Percentiles rank a stretch among this genome's conserved stretches.
Evolutionary conservation across 208 protist species (phyloP).

Genomic region (Wallacemonas sp.): DNA sequence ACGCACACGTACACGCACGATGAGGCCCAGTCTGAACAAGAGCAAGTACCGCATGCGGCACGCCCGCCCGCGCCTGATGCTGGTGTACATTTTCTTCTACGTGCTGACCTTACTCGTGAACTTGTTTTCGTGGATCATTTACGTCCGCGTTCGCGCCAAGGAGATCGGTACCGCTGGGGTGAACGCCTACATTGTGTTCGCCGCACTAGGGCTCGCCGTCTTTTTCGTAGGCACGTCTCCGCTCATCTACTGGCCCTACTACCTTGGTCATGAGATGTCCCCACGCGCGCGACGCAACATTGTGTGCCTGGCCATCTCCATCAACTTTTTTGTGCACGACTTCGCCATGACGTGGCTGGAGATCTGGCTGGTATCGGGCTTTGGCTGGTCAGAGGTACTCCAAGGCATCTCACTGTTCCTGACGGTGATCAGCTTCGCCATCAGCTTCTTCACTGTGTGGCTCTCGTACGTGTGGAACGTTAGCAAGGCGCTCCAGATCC

Average conservation of each 20-base stretch:
- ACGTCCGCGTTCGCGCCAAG: conserved; percentile 22
- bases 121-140: conserved; percentile 62
- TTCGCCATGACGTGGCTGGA: conserved; percentile 80
- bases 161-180: conserved; percentile 26
- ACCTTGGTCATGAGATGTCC: conserved; percentile 67
- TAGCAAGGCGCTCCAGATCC: conserved; percentile 72
- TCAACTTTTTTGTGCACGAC: conserved; percentile 70
- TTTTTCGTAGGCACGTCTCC: conserved; percentile 49
- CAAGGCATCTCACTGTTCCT: conserved; percentile 75
- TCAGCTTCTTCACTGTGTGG: conserved; percentile 79
- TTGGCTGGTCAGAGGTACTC: conserved; percentile 57
- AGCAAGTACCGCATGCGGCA: conserved; percentile 27
- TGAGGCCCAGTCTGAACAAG: conserved; percentile 5
- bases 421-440: conserved; percentile 55
- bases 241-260: conserved; percentile 80
- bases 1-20: too few relatives aligned
- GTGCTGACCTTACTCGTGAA: conserved; percentile 54
- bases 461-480: conserved; percentile 77
- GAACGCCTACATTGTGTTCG: conserved; percentile 66
- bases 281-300: conserved; percentile 56
- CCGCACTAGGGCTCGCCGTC: conserved; percentile 43
- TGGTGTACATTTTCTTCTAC: conserved; percentile 68
- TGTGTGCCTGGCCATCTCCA: conserved; percentile 41
- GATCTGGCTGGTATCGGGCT: conserved; percentile 63
- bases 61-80: conserved; percentile 42